Evolutionary conservation across 1,139 yeast species (phyloP).

Genomic region (Nakaseomyces kungkrabaensis): DNA sequence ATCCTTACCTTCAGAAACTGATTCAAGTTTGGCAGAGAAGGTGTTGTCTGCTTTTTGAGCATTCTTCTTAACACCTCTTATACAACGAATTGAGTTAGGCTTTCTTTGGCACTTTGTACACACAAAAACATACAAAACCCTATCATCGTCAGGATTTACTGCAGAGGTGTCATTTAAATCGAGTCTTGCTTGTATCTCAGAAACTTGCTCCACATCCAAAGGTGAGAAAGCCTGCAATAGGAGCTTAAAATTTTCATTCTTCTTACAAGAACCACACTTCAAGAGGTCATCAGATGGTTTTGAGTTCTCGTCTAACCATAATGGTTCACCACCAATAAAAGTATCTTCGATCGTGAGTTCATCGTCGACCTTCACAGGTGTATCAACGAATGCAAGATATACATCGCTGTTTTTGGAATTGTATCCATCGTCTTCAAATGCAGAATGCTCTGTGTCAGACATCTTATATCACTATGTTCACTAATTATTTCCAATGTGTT

Average conservation of each 20-base stretch:
- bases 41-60: slow-evolving; percentile 32
- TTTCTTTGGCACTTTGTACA: slow-evolving; percentile 66
- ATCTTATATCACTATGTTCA: not conserved
- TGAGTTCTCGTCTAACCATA: slow-evolving; percentile 47
- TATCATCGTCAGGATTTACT: slow-evolving; percentile 57
- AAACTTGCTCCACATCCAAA: slow-evolving; percentile 35
- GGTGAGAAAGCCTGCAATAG: slow-evolving; percentile 76
- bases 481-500: not conserved
- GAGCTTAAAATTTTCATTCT: slow-evolving; percentile 45
- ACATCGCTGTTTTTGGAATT: slow-evolving; percentile 23
- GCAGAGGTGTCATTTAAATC: slow-evolving; percentile 11
- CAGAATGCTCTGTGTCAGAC: slow-evolving; percentile 16
- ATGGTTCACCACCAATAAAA: slow-evolving; percentile 69
- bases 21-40: slow-evolving; percentile 32
- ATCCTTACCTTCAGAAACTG: slow-evolving; percentile 37
- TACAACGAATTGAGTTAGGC: slow-evolving; percentile 59
- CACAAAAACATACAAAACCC: slow-evolving; percentile 69
- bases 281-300: slow-evolving; percentile 43
- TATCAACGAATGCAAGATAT: slow-evolving; percentile 57
- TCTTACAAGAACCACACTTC: slow-evolving; percentile 54
- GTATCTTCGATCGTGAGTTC: slow-evolving; percentile 59
- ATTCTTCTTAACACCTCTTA: slow-evolving; percentile 64
- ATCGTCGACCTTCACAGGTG: slow-evolving; percentile 34
- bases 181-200: slow-evolving; percentile 12
- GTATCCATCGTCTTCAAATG: slow-evolving; percentile 21